Conservation (phyloP, 2,329 filamentous ascomycete genomes). For the Cercospora zeina region DNA sequence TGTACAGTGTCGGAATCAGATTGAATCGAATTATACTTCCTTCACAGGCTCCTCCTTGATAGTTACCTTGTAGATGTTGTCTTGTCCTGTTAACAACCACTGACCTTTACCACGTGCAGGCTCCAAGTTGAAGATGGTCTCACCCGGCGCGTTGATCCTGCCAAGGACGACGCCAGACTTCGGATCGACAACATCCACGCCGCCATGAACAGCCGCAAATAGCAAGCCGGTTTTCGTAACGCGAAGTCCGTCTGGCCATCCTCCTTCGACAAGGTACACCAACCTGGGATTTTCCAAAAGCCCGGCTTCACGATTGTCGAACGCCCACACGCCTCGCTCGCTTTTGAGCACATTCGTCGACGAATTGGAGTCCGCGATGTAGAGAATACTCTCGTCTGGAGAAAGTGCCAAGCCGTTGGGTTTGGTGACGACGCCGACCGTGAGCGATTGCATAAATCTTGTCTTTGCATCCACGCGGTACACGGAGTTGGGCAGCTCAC, state of each 20-base stretch:
- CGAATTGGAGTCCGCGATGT: constrained; percentile 33
- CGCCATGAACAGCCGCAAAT: constrained; percentile 25
- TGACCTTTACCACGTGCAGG: constrained; percentile 24
- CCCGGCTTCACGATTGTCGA: constrained; percentile 24
- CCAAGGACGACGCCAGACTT: constrained; percentile 46
- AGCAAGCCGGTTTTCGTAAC: constrained; percentile 25
- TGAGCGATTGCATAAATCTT: constrained; percentile 54
- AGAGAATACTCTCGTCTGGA: constrained; percentile 32
- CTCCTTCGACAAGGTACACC: constrained; percentile 42
- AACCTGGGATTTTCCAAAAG: constrained; percentile 38
- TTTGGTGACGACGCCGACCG: constrained; percentile 47
- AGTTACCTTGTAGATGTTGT: constrained; percentile 30
- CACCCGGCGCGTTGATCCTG: constrained; percentile 52
- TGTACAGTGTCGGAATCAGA: background rate
- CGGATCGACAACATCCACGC: constrained; percentile 30
- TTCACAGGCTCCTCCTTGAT: constrained; percentile 22
- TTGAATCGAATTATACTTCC: background rate
- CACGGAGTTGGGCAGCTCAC: constrained; percentile 57
- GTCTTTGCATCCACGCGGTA: constrained; percentile 57
- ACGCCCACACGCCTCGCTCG: constrained; percentile 46
- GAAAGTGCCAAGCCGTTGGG: constrained; percentile 35
- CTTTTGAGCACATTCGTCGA: constrained; percentile 16
- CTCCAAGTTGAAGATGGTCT: constrained; percentile 32
- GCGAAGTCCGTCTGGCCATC: constrained; percentile 35
- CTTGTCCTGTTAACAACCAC: constrained; percentile 30